A percentile compares a stretch with the other conserved stretches of the same genome.
These are phyloP conservation scores for Fraxinus quadrangulata DNA, from an alignment of 257 asterid genomes.

Conservation along the genomic window DNA sequence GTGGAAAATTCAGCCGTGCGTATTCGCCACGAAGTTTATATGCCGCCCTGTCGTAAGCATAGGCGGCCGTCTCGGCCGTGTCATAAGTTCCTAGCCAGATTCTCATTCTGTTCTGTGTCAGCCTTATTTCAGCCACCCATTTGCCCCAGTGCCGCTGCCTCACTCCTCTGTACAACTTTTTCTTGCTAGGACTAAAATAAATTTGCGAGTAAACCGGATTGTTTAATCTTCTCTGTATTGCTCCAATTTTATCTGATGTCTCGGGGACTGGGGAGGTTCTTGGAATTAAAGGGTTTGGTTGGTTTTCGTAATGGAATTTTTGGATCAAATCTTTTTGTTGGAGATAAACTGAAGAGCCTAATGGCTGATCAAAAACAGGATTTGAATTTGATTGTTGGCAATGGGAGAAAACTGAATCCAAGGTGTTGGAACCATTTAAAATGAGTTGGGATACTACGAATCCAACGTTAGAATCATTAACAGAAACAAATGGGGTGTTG, in stretches of 20 bases:
- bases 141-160: slow-evolving; percentile 64
- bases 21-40: slow-evolving; percentile 53
- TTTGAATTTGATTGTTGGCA: slow-evolving; percentile 30
- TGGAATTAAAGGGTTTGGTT: neutral
- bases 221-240: neutral
- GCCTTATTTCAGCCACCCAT: slow-evolving; percentile 54
- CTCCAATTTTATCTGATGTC: neutral
- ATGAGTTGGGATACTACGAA: slow-evolving; percentile 57
- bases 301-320: slow-evolving; percentile 36
- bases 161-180: slow-evolving; percentile 52
- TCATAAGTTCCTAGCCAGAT: slow-evolving; percentile 74
- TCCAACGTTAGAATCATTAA: slow-evolving; percentile 37
- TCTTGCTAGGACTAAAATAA: slow-evolving; percentile 37
- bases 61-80: slow-evolving; percentile 78
- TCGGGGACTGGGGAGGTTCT: neutral
- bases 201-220: slow-evolving; percentile 19
- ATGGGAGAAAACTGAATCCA: slow-evolving; percentile 64
- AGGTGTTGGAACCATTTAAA: slow-evolving; percentile 50
- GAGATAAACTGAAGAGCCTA: slow-evolving; percentile 64
- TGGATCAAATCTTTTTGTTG: slow-evolving; percentile 56
- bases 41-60: slow-evolving; percentile 59
- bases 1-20: slow-evolving; percentile 52
- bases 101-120: slow-evolving; percentile 48
- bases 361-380: slow-evolving; percentile 41
- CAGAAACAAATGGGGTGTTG: slow-evolving; percentile 20